Conservation (phyloP, 768 basidiomycete genomes). For the Inosperma sp. region DNA sequence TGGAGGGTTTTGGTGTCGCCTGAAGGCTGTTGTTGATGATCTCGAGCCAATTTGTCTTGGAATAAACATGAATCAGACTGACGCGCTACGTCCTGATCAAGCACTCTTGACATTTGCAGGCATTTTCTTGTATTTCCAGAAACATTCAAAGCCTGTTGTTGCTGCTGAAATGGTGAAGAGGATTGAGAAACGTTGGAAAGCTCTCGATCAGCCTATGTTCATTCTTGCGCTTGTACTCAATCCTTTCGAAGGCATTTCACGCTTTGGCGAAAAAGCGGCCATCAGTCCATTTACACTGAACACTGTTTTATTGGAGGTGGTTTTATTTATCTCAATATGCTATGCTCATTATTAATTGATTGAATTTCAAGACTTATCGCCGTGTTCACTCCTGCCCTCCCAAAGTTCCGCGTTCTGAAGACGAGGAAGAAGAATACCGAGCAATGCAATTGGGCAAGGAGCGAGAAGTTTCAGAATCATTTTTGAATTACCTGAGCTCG, state of each 20-base stretch:
- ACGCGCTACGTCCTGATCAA: conserved; percentile 23
- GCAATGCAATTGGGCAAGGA: conserved; percentile 11
- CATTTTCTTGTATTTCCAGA: conserved; percentile 25
- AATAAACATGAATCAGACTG: conserved; percentile 24
- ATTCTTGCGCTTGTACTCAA: conserved; percentile 26
- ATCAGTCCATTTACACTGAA: conserved; percentile 22
- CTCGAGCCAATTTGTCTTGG: conserved; percentile 28
- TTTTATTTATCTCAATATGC: conserved; percentile 1
- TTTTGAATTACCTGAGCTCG: conserved; percentile 17
- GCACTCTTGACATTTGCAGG: conserved; percentile 25
- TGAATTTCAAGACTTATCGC: conserved; percentile 12
- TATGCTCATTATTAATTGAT: not conserved
- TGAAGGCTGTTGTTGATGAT: conserved; percentile 21
- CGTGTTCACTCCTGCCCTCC: conserved; percentile 15
- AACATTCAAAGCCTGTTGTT: conserved; percentile 20
- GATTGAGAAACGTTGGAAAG: conserved; percentile 29
- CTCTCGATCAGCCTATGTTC: conserved; percentile 28
- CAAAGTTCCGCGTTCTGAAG: conserved; percentile 11
- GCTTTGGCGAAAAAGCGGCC: conserved; percentile 24
- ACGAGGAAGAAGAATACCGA: conserved; percentile 10
- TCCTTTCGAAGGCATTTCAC: conserved; percentile 25
- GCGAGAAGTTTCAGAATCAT: conserved; percentile 16
- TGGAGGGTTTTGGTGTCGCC: conserved; percentile 16
- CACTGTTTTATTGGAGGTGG: conserved; percentile 21
- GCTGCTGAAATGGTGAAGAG: conserved; percentile 20